Evolutionary conservation across 306 rosid genomes (phyloP), one percentile per base, ranked within the genome.

Genomic region (Medicago ruthenica): DNA sequence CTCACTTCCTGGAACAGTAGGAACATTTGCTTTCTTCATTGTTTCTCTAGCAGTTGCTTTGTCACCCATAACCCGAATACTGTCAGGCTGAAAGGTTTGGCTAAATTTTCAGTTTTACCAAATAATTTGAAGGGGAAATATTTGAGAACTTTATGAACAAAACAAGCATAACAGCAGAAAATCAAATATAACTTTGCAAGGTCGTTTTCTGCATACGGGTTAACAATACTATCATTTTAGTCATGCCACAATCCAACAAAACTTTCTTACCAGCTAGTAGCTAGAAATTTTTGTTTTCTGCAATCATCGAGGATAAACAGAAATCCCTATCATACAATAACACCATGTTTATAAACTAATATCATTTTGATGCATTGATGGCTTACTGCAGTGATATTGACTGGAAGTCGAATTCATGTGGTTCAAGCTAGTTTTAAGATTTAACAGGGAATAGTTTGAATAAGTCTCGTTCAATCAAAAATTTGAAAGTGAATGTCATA

Each of bases 61-160:
- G 67, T 82, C 85, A 48, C 99, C 99, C 99, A 95, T 95, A 74
- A 95, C 87, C 68, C 93, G 89, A 70, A 95, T 95, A 82, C 97
- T 95, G 58, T 89, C 93, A 41, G 97, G 92, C 99, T 95, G 91
- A 83, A 88, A 81, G 72, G 51, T 70, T 78, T 67, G 73, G 60
- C 73, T 16, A 81, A 68, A 62, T 64, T 61, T 63, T 79, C 48
- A 74, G 84, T 44, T 74, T 79, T 44, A 40, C 22, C 70, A 16
- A 34, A 74, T 40, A 48, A 73, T 68, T 31, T 14, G 40, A 70
- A 73, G 16, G 66, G 45, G 58, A 76, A 58, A 83, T 63, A 58
- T 24, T 44, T 58, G 42, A 76, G 41, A 62, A 37, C 69, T 58
- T 61, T 42, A 36, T 37, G 45, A 75, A 48, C 13, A 1, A 53